These are phyloP conservation scores for Ophiostoma sp. DNA, from an alignment of 2,329 filamentous ascomycete species.

Conservation along the genomic window DNA sequence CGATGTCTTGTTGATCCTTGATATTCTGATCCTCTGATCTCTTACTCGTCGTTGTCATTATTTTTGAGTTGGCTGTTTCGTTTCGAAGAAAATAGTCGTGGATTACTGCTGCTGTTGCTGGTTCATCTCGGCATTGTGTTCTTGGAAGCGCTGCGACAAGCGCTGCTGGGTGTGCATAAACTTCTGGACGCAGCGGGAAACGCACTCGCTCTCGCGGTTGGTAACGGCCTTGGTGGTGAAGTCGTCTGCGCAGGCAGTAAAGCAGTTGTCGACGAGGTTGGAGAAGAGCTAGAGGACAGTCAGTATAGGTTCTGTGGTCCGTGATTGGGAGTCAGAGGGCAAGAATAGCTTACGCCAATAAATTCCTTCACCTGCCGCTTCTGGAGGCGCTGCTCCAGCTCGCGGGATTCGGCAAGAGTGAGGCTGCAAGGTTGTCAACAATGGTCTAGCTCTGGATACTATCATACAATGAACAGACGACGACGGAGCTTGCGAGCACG, in stretches of 20 bases:
- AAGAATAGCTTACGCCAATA: conserved; percentile 68
- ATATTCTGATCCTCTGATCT: too few relatives aligned
- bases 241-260: conserved; percentile 94
- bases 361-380: conserved; percentile 99
- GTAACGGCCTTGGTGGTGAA: conserved; percentile 96
- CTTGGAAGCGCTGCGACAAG: conserved; percentile 82
- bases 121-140: conserved; percentile 58
- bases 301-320: background rate
- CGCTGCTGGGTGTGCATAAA: conserved; percentile 88
- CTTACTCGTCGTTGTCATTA: conserved; percentile 13
- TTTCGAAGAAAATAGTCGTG: background rate
- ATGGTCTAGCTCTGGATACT: too few relatives aligned
- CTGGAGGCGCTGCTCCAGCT: conserved; percentile 91
- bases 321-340: background rate
- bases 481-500: background rate
- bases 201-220: conserved; percentile 81
- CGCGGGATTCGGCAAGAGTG: conserved; percentile 51
- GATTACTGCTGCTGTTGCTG: conserved; percentile 42
- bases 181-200: conserved; percentile 93
- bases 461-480: too few relatives aligned
- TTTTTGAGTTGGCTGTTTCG: conserved; percentile 1
- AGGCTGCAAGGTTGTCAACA: conserved; percentile 18
- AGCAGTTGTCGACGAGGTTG: conserved; percentile 80
- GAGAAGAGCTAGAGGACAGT: conserved; percentile 46
- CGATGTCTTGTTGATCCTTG: background rate